phyloP scores from a whole-genome alignment of 805 yeast genomes.

The Barnettozyma californica region DNA sequence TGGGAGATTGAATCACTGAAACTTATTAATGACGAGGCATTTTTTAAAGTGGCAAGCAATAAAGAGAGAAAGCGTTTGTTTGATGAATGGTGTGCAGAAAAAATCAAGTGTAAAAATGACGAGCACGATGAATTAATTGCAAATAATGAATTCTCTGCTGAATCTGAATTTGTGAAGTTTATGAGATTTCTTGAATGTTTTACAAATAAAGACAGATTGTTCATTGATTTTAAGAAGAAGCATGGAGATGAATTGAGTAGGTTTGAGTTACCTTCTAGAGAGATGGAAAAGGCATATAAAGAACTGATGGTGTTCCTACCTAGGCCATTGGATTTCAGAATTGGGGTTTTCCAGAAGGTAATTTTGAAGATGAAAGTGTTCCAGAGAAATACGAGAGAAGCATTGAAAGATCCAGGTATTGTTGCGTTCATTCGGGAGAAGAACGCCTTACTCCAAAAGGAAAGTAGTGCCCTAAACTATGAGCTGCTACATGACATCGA shows the following conservation, averaged over 20 bases:
- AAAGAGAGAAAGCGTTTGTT: conserved; percentile 34
- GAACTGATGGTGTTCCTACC: conserved; percentile 24
- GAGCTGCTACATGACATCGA: not conserved
- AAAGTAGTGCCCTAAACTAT: not conserved
- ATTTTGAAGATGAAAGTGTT: conserved; percentile 17
- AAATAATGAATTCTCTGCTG: not conserved
- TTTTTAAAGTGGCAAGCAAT: conserved; percentile 30
- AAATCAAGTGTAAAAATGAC: not conserved
- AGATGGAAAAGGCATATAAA: conserved; percentile 34
- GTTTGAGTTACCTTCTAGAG: conserved; percentile 28
- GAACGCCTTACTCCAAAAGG: not conserved
- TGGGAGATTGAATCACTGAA: conserved; percentile 44
- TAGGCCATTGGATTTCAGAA: conserved; percentile 15
- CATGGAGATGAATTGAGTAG: conserved; percentile 25
- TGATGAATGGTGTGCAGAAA: conserved; percentile 38
- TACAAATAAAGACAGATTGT: conserved; percentile 26
- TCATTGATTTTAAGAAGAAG: conserved; percentile 35
- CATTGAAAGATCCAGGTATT: not conserved
- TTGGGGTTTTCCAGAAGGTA: conserved; percentile 15
- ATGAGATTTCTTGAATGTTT: conserved; percentile 25
- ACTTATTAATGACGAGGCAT: conserved; percentile 39
- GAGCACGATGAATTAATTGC: too few relatives aligned
- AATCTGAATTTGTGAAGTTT: conserved; percentile 20
- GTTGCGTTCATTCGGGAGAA: not conserved
- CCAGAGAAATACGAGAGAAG: conserved; percentile 10